A percentile compares a stretch with the other conserved stretches of the same genome.
Conservation (phyloP, 768 basidiomycete genomes). For the Boletales sp. region DNA sequence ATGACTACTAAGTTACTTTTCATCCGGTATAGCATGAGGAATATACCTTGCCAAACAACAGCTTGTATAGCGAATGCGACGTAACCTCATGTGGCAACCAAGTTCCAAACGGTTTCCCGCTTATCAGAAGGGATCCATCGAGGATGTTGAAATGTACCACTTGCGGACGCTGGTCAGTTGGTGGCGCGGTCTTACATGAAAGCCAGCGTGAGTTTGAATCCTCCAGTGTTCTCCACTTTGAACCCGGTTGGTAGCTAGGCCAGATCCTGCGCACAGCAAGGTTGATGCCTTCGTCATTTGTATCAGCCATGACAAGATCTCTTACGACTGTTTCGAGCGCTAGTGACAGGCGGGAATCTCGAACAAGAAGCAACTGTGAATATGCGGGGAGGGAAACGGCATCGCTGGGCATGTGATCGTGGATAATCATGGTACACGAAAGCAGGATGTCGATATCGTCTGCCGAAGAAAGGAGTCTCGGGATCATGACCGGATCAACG, state of each 20-base stretch:
- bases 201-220: conserved; percentile 30
- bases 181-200: conserved; percentile 15
- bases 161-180: conserved; percentile 16
- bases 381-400: neutral
- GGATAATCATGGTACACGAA: conserved; percentile 31
- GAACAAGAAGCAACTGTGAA: conserved; percentile 24
- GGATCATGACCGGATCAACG: neutral
- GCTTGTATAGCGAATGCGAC: neutral
- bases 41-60: too few relatives aligned
- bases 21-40: too few relatives aligned
- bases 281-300: conserved; percentile 23
- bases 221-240: conserved; percentile 20
- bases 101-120: conserved; percentile 36
- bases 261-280: conserved; percentile 31
- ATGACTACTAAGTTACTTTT: too few relatives aligned
- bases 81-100: conserved; percentile 32
- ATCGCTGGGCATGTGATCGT: conserved; percentile 27
- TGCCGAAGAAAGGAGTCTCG: conserved; percentile 16
- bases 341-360: conserved; percentile 33
- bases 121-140: conserved; percentile 38
- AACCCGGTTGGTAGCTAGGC: conserved; percentile 25
- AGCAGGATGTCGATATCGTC: conserved; percentile 30
- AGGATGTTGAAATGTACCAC: conserved; percentile 41
- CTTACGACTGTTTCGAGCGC: conserved; percentile 21
- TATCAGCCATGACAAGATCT: conserved; percentile 2